Percentiles rank a stretch among this genome's conserved stretches.
Evolutionary conservation across 495 filamentous ascomycete species (phyloP).

Genomic region (Tuber melanosporum): DNA sequence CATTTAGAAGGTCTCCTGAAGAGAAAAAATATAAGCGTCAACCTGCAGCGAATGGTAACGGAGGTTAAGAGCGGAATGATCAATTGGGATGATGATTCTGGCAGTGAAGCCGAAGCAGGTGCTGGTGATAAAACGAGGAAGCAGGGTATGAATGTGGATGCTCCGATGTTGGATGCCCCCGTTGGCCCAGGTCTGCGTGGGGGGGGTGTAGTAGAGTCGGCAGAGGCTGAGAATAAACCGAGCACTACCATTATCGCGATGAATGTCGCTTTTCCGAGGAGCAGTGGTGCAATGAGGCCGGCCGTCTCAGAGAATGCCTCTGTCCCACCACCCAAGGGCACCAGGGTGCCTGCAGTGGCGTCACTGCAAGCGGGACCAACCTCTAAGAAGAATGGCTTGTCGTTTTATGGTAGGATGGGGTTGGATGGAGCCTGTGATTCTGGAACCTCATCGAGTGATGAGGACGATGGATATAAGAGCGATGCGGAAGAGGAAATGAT

Average conservation of each 20-base stretch:
- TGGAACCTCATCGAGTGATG: conserved; percentile 32
- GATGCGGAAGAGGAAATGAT: conserved; percentile 36
- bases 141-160: neutral
- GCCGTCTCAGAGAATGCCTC: neutral
- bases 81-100: conserved; percentile 27
- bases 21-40: conserved; percentile 37
- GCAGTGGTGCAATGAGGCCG: neutral
- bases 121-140: neutral
- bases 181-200: neutral
- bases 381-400: conserved; percentile 10
- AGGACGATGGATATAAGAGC: conserved; percentile 36
- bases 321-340: neutral
- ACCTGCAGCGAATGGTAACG: conserved; percentile 36
- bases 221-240: conserved; percentile 6
- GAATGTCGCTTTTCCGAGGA: neutral
- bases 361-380: neutral
- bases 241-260: neutral
- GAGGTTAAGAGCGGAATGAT: conserved; percentile 35
- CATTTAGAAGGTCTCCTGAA: conserved; percentile 37
- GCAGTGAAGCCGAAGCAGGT: conserved; percentile 15
- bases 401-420: conserved; percentile 16
- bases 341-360: conserved; percentile 2
- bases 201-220: neutral
- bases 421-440: conserved; percentile 32
- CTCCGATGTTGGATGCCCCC: neutral